Percentiles rank a stretch among this genome's conserved stretches.
Evolutionary conservation across 1,139 yeast species (phyloP).

Genomic region (Blastobotrys capitulatus): DNA sequence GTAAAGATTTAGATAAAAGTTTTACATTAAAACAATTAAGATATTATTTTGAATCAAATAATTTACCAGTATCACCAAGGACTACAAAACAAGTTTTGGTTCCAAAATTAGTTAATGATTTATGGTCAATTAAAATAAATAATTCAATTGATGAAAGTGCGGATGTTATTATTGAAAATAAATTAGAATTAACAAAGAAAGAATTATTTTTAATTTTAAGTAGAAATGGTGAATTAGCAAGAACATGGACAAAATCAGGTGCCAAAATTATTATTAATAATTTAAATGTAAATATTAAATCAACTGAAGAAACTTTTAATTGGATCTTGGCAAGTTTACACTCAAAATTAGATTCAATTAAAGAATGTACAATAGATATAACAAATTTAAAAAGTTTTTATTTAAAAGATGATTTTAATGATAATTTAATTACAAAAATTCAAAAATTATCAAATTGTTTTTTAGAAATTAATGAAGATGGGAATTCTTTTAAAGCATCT

Average conservation of each 20-base stretch:
- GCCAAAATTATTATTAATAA: conserved; percentile 45
- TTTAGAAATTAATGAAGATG: conserved; percentile 18
- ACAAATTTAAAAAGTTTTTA: background rate
- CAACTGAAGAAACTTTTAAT: conserved; percentile 32
- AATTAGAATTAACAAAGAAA: conserved; percentile 37
- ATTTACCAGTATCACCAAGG: background rate
- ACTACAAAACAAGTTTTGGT: conserved; percentile 7
- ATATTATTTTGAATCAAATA: conserved; percentile 16
- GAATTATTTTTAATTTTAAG: conserved; percentile 49
- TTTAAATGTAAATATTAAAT: conserved; percentile 35
- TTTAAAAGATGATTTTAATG: background rate
- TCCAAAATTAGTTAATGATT: conserved; percentile 31
- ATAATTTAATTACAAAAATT: conserved; percentile 22
- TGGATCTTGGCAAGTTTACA: conserved; percentile 34
- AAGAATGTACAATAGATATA: conserved; percentile 5
- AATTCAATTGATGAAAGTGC: conserved; percentile 34
- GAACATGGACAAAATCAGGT: conserved; percentile 50
- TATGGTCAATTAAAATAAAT: conserved; percentile 40
- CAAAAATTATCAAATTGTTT: conserved; percentile 32
- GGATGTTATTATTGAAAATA: conserved; percentile 39
- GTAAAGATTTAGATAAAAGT: conserved; percentile 28
- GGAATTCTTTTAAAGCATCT: conserved; percentile 22
- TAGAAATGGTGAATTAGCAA: conserved; percentile 43
- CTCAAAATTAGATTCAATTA: conserved; percentile 22
- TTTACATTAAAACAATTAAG: conserved; percentile 34